Percentiles rank a stretch among this genome's conserved stretches.
These are phyloP conservation scores for Trichoderma sp. DNA, from an alignment of 2,329 filamentous ascomycete species.

Conservation along the genomic window DNA sequence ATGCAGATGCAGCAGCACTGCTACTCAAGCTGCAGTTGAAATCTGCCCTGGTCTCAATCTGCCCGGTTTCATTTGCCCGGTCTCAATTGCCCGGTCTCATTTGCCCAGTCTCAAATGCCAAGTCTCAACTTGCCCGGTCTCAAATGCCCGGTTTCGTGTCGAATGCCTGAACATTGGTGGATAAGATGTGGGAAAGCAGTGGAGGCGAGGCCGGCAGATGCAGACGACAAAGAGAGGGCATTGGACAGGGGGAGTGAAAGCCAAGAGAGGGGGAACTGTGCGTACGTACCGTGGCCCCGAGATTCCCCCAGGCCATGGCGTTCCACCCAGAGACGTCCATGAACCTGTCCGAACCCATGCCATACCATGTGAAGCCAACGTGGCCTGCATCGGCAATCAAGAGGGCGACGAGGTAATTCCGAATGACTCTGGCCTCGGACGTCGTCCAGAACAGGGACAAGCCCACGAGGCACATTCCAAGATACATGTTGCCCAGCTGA, in stretches of 20 bases:
- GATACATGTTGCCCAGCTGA: constrained; percentile 69
- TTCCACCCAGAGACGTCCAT: constrained; percentile 61
- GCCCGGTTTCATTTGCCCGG: background rate
- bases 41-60: background rate
- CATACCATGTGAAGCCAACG: constrained; percentile 56
- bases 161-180: background rate
- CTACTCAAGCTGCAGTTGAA: background rate
- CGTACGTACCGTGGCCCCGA: constrained; percentile 55
- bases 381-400: constrained; percentile 67
- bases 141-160: background rate
- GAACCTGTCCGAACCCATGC: constrained; percentile 54
- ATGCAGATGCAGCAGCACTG: background rate
- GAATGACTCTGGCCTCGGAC: constrained; percentile 61
- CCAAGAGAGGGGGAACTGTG: constrained; percentile 10
- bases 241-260: background rate
- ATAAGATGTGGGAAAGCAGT: background rate
- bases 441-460: constrained; percentile 62
- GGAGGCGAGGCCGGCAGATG: background rate
- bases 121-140: background rate
- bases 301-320: constrained; percentile 68
- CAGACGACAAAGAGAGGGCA: background rate
- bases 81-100: background rate
- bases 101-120: no score
- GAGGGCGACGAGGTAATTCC: constrained; percentile 63
- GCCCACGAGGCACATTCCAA: constrained; percentile 62